Base-by-base conservation (phyloP, 306 rosid genomes). In the Trifolium subterraneum region DNA sequence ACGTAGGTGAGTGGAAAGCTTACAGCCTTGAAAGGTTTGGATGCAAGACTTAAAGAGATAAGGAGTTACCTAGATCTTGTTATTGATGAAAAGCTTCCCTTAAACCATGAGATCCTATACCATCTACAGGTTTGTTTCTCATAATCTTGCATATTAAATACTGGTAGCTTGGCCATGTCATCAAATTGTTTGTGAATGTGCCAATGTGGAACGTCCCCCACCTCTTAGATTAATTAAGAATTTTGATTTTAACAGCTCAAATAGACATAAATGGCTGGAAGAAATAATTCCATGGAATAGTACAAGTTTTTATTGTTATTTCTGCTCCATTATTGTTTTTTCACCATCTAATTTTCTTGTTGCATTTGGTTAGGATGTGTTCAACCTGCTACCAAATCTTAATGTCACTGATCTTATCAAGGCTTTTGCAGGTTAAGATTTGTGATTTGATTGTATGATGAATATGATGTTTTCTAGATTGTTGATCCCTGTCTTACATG, bases 21-120 rank as follows among this genome's bases (percentile, higher is more conserved):
- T 41, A 88, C 95, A 52, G 98, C 97, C 75, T 79, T 93, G 78
- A 93, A 93, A 83, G 98, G 98, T 70, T 88, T 93, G 86, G 98
- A 90, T 89, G 95, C 97, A 23, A 89, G 98, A 45, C 84, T 93
- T 66, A 78, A 69, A 59, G 97, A 93, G 82, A 93, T 93, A 56
- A 88, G 91, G 69, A 65, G 93, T 81, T 93, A 93, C 72, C 95
- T 93, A 35, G 97, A 93, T 68, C 95, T 90, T 68, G 97, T 93
- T 20, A 83, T 93, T 68, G 97, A 88, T 63, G 93, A 75, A 79
- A 89, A 87, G 74, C 91, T 88, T 67, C 97, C 97, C 1, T 75
- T 93, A 77, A 93, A 93, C 80, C 98, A 93, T 63, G 98, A 93
- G 82, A 93, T 92, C 78, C 88, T 92, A 50, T 92, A 90, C 81